Base-by-base conservation (phyloP, 2,329 filamentous ascomycete species). In the Sclerotinia minor region DNA sequence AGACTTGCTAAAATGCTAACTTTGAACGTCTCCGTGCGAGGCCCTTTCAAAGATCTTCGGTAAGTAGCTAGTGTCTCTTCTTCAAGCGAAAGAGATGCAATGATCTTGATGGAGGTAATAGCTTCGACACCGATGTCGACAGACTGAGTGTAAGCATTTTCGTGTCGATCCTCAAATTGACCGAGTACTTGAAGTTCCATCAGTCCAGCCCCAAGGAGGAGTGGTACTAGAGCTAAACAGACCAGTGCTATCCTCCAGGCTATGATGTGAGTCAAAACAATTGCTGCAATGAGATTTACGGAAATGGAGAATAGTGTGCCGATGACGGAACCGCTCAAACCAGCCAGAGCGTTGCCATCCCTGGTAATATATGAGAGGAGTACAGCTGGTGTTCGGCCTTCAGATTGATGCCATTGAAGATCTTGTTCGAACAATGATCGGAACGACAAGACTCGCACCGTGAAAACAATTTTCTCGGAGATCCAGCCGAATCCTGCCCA, bases 241-340 rank as follows among this genome's bases (percentile, higher is more conserved):
- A 63, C 89, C 15, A 93, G 77, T 0, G 89, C 89, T 68, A 93
- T 91, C 74, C 85, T 89, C 90, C 90, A 93, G 5, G 88, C 87
- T 60, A 92, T 81, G 57, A 91, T 86, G 70, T 91, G 88, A 0
- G 89, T 87, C 19, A 92, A 76, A 49, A 89, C 84, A 64, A 92
- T 87, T 1, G 87, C 89, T 0, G 84, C 85, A 9, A 91, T 72
- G 52, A 92, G 85, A 77, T 90, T 92, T 71, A 92, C 83, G 4
- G 83, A 73, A 32, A 91, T 89, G 0, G 89, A 87, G 69, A 91
- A 86, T 45, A 90, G 78, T 0, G 87, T 89, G 9, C 89, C 89
- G 67, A 92, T 81, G 50, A 90, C 87, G 3, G 87, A 89, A 11
- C 90, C 90, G 68, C 86, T 90, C 71, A 92, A 82, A 0, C 87